Conservation (phyloP, 179 eudicot genomes). For the Heliamphora pulchella region DNA sequence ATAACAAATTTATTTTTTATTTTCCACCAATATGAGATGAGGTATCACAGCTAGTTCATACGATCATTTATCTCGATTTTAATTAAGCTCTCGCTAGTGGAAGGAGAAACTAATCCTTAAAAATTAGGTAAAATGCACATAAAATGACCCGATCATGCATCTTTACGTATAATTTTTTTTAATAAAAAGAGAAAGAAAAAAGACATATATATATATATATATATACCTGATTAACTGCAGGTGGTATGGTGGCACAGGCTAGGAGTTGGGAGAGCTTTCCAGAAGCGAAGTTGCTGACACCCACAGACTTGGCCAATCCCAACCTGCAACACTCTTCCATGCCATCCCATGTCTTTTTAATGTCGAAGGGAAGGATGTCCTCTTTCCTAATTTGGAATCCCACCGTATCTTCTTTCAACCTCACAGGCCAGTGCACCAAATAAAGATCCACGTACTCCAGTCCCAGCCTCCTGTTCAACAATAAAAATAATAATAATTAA, state of each 20-base stretch:
- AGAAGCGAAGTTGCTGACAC: constrained; percentile 12
- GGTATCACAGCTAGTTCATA: too few species aligned
- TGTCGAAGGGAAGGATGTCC: constrained; percentile 19
- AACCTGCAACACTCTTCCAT: constrained; percentile 23
- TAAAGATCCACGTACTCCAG: constrained; percentile 29
- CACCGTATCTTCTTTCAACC: constrained; percentile 6
- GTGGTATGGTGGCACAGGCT: neutral
- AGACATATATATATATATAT: neutral
- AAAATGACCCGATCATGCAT: too few species aligned
- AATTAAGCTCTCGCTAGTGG: too few species aligned
- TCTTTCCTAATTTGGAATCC: neutral
- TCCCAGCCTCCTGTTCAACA: constrained; percentile 11
- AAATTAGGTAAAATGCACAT: too few species aligned
- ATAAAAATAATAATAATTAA: too few species aligned
- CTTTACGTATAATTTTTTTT: too few species aligned
- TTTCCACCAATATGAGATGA: too few species aligned
- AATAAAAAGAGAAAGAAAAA: too few species aligned
- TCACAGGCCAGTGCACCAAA: constrained; percentile 27
- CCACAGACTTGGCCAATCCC: constrained; percentile 5
- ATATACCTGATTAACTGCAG: neutral
- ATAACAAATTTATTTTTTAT: too few species aligned
- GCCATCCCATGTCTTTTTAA: constrained; percentile 17
- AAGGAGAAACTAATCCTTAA: too few species aligned
- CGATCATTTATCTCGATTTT: too few species aligned
- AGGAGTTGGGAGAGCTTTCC: constrained; percentile 10